These are phyloP conservation scores for Phytopythium sindhum DNA, from an alignment of 352 stramenopile genomes.

Conservation along the genomic window DNA sequence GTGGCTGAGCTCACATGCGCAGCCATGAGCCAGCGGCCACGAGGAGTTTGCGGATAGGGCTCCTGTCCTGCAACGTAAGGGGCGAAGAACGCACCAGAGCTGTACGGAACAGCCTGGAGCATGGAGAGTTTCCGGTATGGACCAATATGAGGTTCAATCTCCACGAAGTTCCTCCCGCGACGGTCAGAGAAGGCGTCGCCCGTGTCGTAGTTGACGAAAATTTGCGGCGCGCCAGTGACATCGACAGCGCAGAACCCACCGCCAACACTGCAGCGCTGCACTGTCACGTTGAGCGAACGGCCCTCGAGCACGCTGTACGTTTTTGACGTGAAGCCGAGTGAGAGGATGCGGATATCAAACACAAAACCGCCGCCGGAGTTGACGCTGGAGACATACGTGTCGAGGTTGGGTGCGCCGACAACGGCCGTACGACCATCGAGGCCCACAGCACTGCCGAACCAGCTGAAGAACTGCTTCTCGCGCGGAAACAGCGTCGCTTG, in stretches of 20 bases:
- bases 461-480: constrained; percentile 88
- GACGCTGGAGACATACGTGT: constrained; percentile 84
- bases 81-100: constrained; percentile 45
- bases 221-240: constrained; percentile 30
- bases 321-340: constrained; percentile 66
- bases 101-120: constrained; percentile 49
- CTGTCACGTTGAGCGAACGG: constrained; percentile 58
- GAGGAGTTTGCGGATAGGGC: constrained; percentile 67
- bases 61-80: constrained; percentile 58
- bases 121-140: constrained; percentile 62
- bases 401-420: constrained; percentile 91
- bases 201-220: constrained; percentile 74
- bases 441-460: constrained; percentile 82
- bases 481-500: constrained; percentile 91
- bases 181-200: constrained; percentile 68
- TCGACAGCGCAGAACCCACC: constrained; percentile 64
- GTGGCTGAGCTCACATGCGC: constrained; percentile 84
- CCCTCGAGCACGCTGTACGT: constrained; percentile 88
- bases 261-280: constrained; percentile 61
- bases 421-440: constrained; percentile 82
- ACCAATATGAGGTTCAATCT: constrained; percentile 37
- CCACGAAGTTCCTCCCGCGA: constrained; percentile 45
- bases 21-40: constrained; percentile 48
- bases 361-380: constrained; percentile 93
- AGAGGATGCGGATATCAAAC: constrained; percentile 90